Base-by-base conservation (phyloP, 495 filamentous ascomycete genomes). In the Aspergillus carlsbadensis region DNA sequence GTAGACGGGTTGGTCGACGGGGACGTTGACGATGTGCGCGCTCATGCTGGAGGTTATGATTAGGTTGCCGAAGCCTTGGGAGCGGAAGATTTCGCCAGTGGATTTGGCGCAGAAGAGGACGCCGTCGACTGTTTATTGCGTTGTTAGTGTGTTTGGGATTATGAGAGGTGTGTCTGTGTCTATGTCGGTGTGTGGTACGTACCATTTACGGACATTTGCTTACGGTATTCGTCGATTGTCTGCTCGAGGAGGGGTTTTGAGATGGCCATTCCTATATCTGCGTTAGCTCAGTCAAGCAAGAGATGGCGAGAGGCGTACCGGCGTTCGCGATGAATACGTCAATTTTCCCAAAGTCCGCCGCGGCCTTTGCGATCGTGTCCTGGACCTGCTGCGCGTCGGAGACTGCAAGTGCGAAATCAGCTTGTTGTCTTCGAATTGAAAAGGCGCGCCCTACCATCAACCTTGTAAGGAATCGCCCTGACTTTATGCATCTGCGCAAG, bases 1-100 rank as follows among this genome's bases (percentile, higher is more conserved):
- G 68, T 89, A 89, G 1, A 88, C 84, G 0, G 84, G 81, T 17
- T 80, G 80, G 15, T 84, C 73, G 20, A 84, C 69, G 1, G 84
- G 85, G 41, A 84, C 82, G 58, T 93, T 94, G 26, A 90, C 90
- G 50, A 93, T 74, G 15, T 84, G 87, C 3, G 80, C 90, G 64
- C 85, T 89, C 90, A 93, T 92, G 59, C 82, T 86, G 2, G 85
- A 90, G 59, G 91, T 89, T 58, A 92, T 68, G 47, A 87, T 84
- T 41, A 93, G 78, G 57, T 85, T 89, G 3, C 88, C 89, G 61
- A 61, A 66, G 34, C 68, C 66, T 34, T 78, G 71, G 44, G 62
- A 61, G 10, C 78, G 69, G 61, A 89, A 81, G 77, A 92, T 87
- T 63, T 89, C 65, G 37, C 78, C 78, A 33, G 65, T 73, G 47